Evolutionary conservation across 176 grass and related monocot genomes (phyloP).

Genomic region (Otatea glauca): DNA sequence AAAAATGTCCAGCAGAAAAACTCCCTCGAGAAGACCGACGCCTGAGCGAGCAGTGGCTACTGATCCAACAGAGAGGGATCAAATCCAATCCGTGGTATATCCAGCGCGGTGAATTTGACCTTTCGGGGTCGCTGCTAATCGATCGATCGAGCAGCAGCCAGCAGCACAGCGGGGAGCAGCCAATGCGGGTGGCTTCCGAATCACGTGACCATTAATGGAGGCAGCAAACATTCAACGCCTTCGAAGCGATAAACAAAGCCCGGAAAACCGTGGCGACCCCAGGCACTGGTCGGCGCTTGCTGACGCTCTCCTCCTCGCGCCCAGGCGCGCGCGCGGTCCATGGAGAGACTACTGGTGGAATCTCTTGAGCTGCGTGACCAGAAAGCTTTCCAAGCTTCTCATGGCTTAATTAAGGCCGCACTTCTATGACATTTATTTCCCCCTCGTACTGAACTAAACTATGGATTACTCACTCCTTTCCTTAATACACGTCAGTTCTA

Average conservation of each 20-base stretch:
- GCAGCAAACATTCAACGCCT: conserved; percentile 78
- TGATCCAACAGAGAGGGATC: neutral
- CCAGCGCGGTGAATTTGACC: neutral
- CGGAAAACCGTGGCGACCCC: conserved; percentile 51
- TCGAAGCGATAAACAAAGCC: conserved; percentile 60
- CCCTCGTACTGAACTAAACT: neutral
- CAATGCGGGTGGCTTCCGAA: conserved; percentile 33
- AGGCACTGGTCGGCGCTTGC: conserved; percentile 32
- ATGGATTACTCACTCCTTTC: too few species aligned
- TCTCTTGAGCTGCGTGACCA: conserved; percentile 55
- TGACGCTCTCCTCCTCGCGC: neutral
- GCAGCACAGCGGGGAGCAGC: neutral
- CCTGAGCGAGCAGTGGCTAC: neutral
- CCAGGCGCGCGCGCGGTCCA: conserved; percentile 5
- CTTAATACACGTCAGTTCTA: too few species aligned
- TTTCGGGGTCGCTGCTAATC: neutral
- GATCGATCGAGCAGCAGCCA: neutral
- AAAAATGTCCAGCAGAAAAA: too few species aligned
- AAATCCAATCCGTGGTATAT: neutral
- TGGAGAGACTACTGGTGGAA: conserved; percentile 40
- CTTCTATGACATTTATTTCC: conserved; percentile 56
- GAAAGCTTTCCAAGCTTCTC: conserved; percentile 23
- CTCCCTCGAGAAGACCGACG: neutral
- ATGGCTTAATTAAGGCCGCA: conserved; percentile 33
- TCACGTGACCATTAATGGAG: conserved; percentile 62